A percentile compares a stretch with the other conserved stretches of the same genome.
Conservation (phyloP, 331 rosid genomes). For the Stylosanthes scabra region DNA sequence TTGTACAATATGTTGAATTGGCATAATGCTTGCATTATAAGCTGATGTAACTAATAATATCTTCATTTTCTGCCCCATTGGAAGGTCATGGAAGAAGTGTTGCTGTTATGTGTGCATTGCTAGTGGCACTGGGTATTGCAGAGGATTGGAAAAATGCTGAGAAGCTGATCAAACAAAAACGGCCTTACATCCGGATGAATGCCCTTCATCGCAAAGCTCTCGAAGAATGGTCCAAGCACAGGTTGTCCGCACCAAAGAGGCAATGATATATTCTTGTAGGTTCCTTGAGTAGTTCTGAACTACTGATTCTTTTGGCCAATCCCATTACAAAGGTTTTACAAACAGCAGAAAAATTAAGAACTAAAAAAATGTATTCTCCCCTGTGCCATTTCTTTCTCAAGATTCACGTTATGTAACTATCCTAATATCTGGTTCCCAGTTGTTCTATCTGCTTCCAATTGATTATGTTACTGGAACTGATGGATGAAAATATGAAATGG, state of each 20-base stretch:
- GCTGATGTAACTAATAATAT: slow-evolving; percentile 6
- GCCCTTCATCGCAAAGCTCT: slow-evolving; percentile 75
- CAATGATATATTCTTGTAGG: slow-evolving; percentile 33
- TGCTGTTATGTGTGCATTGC: slow-evolving; percentile 87
- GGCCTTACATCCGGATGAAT: slow-evolving; percentile 81
- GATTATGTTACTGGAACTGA: slow-evolving; percentile 17
- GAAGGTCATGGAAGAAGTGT: slow-evolving; percentile 98
- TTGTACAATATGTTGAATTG: not conserved
- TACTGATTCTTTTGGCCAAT: slow-evolving; percentile 36
- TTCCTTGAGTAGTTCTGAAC: slow-evolving; percentile 25
- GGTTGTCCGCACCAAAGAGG: slow-evolving; percentile 60
- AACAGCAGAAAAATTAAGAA: slow-evolving; percentile 23
- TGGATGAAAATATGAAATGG: not conserved
- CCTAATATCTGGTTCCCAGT: slow-evolving; percentile 16
- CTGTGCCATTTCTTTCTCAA: slow-evolving; percentile 1
- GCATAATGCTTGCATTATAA: slow-evolving; percentile 22
- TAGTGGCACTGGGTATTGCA: slow-evolving; percentile 77
- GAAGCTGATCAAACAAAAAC: slow-evolving; percentile 69
- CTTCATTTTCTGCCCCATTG: slow-evolving; percentile 1
- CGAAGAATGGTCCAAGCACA: slow-evolving; percentile 87
- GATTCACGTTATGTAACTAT: slow-evolving; percentile 1
- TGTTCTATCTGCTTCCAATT: slow-evolving; percentile 17
- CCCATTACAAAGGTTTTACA: slow-evolving; percentile 11
- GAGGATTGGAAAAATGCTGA: slow-evolving; percentile 96
- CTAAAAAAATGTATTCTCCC: slow-evolving; percentile 29